Percentiles rank a stretch among this genome's conserved stretches.
phyloP scores from a whole-genome alignment of 805 yeast genomes.

The Wickerhamomyces alni region DNA sequence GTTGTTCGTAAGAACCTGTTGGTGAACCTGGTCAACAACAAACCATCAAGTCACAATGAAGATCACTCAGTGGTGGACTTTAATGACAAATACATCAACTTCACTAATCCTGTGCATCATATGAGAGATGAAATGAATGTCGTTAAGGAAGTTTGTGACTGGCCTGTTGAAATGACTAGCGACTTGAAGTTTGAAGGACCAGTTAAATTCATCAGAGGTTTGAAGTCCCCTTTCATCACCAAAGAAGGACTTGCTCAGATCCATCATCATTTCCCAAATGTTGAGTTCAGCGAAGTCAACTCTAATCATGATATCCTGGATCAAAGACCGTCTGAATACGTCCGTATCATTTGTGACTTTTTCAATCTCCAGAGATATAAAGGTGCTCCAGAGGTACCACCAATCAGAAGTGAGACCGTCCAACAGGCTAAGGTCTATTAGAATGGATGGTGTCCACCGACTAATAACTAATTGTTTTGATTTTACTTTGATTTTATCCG shows the following conservation, averaged over 20 bases:
- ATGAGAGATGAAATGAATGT: conserved; percentile 20
- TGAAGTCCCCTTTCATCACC: conserved; percentile 21
- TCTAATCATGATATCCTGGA: conserved; percentile 33
- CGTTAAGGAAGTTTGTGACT: conserved; percentile 25
- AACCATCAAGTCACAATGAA: conserved; percentile 17
- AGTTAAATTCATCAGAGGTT: conserved; percentile 20
- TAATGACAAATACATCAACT: conserved; percentile 24
- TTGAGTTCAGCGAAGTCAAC: conserved; percentile 18
- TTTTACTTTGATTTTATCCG: background rate
- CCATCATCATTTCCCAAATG: conserved; percentile 22
- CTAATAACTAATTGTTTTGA: background rate
- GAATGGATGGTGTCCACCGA: background rate
- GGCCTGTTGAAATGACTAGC: conserved; percentile 25
- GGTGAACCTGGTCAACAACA: conserved; percentile 30
- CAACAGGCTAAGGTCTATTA: conserved; percentile 1
- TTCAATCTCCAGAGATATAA: conserved; percentile 20
- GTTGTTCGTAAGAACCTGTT: conserved; percentile 31
- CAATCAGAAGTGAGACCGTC: background rate
- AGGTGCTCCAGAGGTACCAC: background rate
- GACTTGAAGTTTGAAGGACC: conserved; percentile 17
- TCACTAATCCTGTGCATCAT: conserved; percentile 28
- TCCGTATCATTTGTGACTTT: conserved; percentile 23
- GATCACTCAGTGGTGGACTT: conserved; percentile 23
- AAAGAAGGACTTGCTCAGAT: conserved; percentile 16
- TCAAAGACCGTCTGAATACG: conserved; percentile 32